Evolutionary conservation across 768 basidiomycete species (phyloP).

Genomic region (Saitozyma sp.): DNA sequence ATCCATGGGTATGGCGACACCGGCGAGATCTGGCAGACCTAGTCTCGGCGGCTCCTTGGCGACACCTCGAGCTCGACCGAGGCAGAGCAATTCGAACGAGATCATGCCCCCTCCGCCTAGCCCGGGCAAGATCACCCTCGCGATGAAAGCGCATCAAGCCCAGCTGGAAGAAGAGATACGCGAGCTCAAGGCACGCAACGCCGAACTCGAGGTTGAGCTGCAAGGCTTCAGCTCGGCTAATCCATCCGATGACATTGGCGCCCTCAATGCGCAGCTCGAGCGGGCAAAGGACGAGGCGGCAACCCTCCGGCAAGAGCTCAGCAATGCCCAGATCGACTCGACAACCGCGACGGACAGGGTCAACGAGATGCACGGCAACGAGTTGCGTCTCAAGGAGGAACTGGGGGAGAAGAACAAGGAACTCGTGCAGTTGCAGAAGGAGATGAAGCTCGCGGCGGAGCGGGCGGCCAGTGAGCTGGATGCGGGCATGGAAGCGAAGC

Average conservation of each 20-base stretch:
- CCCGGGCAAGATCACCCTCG: conserved; percentile 52
- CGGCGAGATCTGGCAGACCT: conserved; percentile 16
- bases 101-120: conserved; percentile 50
- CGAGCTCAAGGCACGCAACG: conserved; percentile 56
- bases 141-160: conserved; percentile 19
- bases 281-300: conserved; percentile 32
- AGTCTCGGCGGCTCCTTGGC: conserved; percentile 31
- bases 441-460: conserved; percentile 36
- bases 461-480: conserved; percentile 37
- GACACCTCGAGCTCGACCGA: conserved; percentile 20
- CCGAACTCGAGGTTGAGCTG: conserved; percentile 39
- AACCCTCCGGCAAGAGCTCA: conserved; percentile 26
- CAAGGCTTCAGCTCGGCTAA: not conserved
- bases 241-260: conserved; percentile 24
- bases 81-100: conserved; percentile 27
- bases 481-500: conserved; percentile 45
- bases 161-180: conserved; percentile 70
- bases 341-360: conserved; percentile 53
- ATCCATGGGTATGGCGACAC: conserved; percentile 38
- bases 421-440: conserved; percentile 30
- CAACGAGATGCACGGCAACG: conserved; percentile 52
- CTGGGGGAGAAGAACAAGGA: conserved; percentile 57
- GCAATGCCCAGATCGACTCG: conserved; percentile 30
- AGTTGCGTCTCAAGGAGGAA: conserved; percentile 60
- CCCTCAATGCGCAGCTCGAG: conserved; percentile 35